A percentile compares a stretch with the other conserved stretches of the same genome.
phyloP scores from a whole-genome alignment of 2,329 filamentous ascomycete genomes.

The Alternaria infectoria region DNA sequence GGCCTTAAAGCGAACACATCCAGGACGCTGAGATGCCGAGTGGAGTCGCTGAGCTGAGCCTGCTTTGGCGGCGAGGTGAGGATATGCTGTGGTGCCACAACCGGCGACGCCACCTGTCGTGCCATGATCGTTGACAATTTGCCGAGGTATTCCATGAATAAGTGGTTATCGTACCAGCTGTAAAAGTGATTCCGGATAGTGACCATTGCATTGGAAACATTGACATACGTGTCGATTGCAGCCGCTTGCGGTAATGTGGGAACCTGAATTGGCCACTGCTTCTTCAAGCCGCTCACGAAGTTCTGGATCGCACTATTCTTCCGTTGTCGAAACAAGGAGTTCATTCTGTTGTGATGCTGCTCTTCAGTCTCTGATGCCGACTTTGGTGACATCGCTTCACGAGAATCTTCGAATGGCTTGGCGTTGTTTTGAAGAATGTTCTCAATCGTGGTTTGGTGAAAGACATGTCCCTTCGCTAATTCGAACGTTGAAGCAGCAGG shows the following conservation, averaged over 20 bases:
- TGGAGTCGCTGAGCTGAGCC: background rate
- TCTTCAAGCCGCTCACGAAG: slow-evolving; percentile 18
- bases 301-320: slow-evolving; percentile 9
- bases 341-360: slow-evolving; percentile 14
- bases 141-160: slow-evolving; percentile 44
- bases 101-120: slow-evolving; percentile 3
- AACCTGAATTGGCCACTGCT: slow-evolving; percentile 25
- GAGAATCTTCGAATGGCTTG: slow-evolving; percentile 11
- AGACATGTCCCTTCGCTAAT: slow-evolving; percentile 16
- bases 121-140: slow-evolving; percentile 14
- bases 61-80: background rate
- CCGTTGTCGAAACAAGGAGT: slow-evolving; percentile 1
- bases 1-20: slow-evolving; percentile 8
- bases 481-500: slow-evolving; percentile 10
- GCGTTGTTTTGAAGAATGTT: background rate
- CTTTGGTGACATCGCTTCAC: slow-evolving; percentile 22
- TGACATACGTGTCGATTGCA: slow-evolving; percentile 19
- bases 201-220: slow-evolving; percentile 17
- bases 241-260: slow-evolving; percentile 11
- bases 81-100: background rate
- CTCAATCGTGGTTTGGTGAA: background rate
- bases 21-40: slow-evolving; percentile 1
- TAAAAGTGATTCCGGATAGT: slow-evolving; percentile 21
- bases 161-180: slow-evolving; percentile 47
- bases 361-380: slow-evolving; percentile 12